Conservation (phyloP, 108 stramenopile genomes). For the Skeletonema menzelii region DNA sequence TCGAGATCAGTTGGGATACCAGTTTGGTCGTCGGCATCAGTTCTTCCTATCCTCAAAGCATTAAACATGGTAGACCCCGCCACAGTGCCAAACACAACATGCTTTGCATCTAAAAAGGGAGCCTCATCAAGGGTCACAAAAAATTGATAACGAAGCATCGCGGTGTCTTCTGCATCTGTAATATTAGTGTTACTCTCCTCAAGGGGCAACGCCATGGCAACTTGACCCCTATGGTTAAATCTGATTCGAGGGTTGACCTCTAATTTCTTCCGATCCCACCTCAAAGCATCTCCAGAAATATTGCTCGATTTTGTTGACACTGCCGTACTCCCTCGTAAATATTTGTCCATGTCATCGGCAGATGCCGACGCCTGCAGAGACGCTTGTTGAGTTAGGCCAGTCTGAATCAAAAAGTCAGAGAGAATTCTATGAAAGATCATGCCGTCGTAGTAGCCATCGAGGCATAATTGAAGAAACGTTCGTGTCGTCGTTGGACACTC, state of each 20-base stretch:
- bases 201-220: conserved; percentile 88
- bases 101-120: conserved; percentile 86
- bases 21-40: conserved; percentile 66
- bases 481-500: conserved; percentile 90
- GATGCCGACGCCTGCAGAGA: not conserved
- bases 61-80: conserved; percentile 94
- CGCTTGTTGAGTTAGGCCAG: conserved; percentile 56
- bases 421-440: conserved; percentile 88
- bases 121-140: conserved; percentile 94
- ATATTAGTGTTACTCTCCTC: conserved; percentile 10
- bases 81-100: conserved; percentile 91
- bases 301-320: not conserved
- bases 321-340: conserved; percentile 30
- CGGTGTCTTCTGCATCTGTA: conserved; percentile 41
- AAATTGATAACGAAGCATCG: conserved; percentile 89
- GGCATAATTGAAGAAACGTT: conserved; percentile 90
- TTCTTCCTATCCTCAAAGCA: conserved; percentile 85
- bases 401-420: conserved; percentile 89
- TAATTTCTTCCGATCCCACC: conserved; percentile 64
- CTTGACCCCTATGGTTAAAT: conserved; percentile 93
- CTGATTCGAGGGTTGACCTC: conserved; percentile 89
- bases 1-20: conserved; percentile 50
- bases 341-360: conserved; percentile 52
- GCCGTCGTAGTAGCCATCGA: conserved; percentile 86
- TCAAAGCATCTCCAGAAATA: conserved; percentile 22